These are phyloP conservation scores for Penicillium expansum DNA, from an alignment of 2,329 filamentous ascomycete genomes.

Conservation along the genomic window DNA sequence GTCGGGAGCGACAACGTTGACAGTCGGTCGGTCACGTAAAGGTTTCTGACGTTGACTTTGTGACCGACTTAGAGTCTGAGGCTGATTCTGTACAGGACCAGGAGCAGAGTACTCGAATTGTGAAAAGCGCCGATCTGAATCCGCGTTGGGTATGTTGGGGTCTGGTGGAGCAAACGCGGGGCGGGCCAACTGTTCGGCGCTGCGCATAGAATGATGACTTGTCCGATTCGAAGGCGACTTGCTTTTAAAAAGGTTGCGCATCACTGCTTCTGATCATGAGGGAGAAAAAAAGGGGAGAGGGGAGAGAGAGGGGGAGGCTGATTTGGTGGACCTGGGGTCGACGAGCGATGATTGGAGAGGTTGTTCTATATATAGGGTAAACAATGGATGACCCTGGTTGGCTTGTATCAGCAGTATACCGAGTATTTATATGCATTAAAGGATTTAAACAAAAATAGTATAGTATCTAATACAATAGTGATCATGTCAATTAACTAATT, in stretches of 20 bases:
- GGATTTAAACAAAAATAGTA: background rate
- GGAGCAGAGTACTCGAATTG: constrained; percentile 5
- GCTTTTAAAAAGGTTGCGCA: constrained; percentile 29
- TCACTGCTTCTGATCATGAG: constrained; percentile 11
- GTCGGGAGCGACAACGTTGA: constrained; percentile 27
- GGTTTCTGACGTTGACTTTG: constrained; percentile 28
- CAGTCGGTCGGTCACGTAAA: constrained; percentile 18
- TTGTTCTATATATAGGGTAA: constrained; percentile 11
- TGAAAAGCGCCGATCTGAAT: constrained; percentile 6
- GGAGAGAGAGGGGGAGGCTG: constrained; percentile 1
- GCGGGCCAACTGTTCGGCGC: constrained; percentile 21
- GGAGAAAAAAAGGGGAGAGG: constrained; percentile 1
- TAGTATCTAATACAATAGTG: background rate
- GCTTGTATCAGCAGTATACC: background rate
- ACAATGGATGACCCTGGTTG: background rate
- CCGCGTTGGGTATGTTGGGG: constrained; percentile 9
- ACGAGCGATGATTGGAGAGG: constrained; percentile 3
- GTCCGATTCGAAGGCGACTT: constrained; percentile 17
- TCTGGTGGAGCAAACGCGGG: constrained; percentile 20
- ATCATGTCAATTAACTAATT: background rate
- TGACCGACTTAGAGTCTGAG: constrained; percentile 19
- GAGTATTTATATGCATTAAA: background rate
- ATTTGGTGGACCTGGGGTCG: background rate
- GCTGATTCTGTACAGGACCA: background rate
- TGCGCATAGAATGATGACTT: constrained; percentile 15